phyloP scores from a whole-genome alignment of 2,329 filamentous ascomycete species.

The Epichloe sylvatica region DNA sequence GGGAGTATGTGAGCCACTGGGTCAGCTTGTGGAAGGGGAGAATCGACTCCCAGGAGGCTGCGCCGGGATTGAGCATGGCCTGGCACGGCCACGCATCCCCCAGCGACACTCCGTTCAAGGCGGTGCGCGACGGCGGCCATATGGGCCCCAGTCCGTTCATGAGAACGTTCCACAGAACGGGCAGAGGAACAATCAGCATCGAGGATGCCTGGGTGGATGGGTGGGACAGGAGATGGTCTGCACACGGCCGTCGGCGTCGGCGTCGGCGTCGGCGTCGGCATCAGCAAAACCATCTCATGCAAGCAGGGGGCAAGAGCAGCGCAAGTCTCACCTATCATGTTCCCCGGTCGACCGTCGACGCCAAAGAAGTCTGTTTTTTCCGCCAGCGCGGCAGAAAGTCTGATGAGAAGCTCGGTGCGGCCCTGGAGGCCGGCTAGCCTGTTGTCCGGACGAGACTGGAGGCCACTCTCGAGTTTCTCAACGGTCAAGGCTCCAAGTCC shows the following conservation, averaged over 20 bases:
- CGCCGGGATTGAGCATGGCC: slow-evolving; percentile 52
- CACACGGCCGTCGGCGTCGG: slow-evolving; percentile 17
- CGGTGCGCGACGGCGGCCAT: slow-evolving; percentile 77
- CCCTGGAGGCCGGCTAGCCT: slow-evolving; percentile 76
- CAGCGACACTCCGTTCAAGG: slow-evolving; percentile 72
- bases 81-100: slow-evolving; percentile 91
- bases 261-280: slow-evolving; percentile 18
- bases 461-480: slow-evolving; percentile 60
- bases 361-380: slow-evolving; percentile 76
- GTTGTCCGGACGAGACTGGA: slow-evolving; percentile 74
- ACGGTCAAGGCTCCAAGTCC: slow-evolving; percentile 63
- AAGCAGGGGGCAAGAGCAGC: neutral
- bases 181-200: slow-evolving; percentile 71
- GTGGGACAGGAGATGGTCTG: slow-evolving; percentile 81
- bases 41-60: slow-evolving; percentile 56
- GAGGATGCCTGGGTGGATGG: slow-evolving; percentile 80
- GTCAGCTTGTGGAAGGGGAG: slow-evolving; percentile 89
- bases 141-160: slow-evolving; percentile 78
- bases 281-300: neutral
- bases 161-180: slow-evolving; percentile 79
- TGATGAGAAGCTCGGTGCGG: slow-evolving; percentile 62
- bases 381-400: slow-evolving; percentile 59
- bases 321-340: slow-evolving; percentile 64
- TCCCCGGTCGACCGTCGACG: slow-evolving; percentile 69
- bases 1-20: slow-evolving; percentile 86